phyloP scores from a whole-genome alignment of 169 alveolate genomes.

The Eimeria acervulina region DNA sequence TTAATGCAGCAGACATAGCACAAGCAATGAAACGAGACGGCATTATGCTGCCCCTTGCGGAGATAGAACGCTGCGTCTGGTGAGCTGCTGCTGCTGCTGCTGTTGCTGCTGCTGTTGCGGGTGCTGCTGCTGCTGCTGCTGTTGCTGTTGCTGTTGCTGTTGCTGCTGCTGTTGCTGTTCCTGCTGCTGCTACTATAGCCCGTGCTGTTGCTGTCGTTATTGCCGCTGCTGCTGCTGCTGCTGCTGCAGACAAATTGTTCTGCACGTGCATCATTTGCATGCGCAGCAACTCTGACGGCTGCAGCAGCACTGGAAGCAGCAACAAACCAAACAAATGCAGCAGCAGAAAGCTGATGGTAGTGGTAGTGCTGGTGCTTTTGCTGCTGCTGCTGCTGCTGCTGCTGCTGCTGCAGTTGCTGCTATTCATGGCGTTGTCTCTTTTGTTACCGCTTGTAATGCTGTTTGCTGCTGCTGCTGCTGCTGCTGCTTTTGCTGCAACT shows the following conservation, averaged over 20 bases:
- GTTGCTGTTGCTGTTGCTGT: background rate
- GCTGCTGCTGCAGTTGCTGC: background rate
- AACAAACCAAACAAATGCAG: too few relatives aligned
- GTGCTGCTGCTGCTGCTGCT: too few relatives aligned
- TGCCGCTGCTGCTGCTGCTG: background rate
- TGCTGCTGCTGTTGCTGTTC: background rate
- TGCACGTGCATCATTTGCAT: too few relatives aligned
- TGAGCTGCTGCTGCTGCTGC: background rate
- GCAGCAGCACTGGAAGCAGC: too few relatives aligned
- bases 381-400: background rate
- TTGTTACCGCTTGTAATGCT: too few relatives aligned
- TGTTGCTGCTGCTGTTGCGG: background rate
- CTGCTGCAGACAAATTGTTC: too few relatives aligned
- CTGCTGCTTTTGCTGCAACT: too few relatives aligned
- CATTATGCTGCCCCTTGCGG: background rate
- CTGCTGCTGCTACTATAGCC: background rate
- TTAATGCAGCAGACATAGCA: background rate
- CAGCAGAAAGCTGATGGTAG: too few relatives aligned
- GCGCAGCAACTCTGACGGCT: too few relatives aligned
- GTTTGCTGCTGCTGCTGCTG: too few relatives aligned
- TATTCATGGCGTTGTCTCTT: background rate
- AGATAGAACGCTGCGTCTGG: background rate
- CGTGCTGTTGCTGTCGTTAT: background rate
- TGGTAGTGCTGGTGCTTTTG: too few relatives aligned
- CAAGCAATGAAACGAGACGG: background rate